Evolutionary conservation across 805 yeast species (phyloP).

Genomic region (Candida dendrica): DNA sequence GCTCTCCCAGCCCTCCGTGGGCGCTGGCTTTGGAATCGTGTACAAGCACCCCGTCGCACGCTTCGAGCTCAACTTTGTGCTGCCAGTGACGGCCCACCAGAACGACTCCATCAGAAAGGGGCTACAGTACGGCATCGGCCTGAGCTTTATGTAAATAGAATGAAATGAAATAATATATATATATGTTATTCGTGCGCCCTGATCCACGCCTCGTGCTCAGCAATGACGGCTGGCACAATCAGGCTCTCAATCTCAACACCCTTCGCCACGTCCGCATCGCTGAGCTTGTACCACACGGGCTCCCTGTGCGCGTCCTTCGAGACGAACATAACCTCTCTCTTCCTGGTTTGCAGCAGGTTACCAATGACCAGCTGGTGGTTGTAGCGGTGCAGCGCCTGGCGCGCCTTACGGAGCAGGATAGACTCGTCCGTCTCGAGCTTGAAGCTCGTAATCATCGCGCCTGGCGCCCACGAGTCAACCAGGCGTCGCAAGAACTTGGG

Average conservation of each 20-base stretch:
- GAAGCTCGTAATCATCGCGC: conserved; percentile 90
- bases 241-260: conserved; percentile 66
- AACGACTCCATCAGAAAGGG: conserved; percentile 54
- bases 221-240: conserved; percentile 72
- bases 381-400: conserved; percentile 73
- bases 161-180: too few species aligned
- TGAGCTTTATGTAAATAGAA: conserved; percentile 43
- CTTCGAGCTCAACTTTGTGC: conserved; percentile 56
- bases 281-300: conserved; percentile 43
- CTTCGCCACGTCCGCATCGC: conserved; percentile 30
- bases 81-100: conserved; percentile 49
- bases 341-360: conserved; percentile 82
- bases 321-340: conserved; percentile 82
- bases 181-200: conserved; percentile 11
- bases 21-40: conserved; percentile 54
- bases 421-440: conserved; percentile 82
- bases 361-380: conserved; percentile 94
- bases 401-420: conserved; percentile 68
- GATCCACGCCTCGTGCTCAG: conserved; percentile 61
- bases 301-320: conserved; percentile 32
- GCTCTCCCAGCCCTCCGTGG: conserved; percentile 36
- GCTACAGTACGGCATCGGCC: conserved; percentile 58
- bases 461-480: conserved; percentile 92
- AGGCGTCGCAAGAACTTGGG: conserved; percentile 86
- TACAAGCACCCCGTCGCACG: conserved; percentile 61